Base-by-base conservation (phyloP, 495 filamentous ascomycete genomes). In the Hypomontagnella submonticulosa region DNA sequence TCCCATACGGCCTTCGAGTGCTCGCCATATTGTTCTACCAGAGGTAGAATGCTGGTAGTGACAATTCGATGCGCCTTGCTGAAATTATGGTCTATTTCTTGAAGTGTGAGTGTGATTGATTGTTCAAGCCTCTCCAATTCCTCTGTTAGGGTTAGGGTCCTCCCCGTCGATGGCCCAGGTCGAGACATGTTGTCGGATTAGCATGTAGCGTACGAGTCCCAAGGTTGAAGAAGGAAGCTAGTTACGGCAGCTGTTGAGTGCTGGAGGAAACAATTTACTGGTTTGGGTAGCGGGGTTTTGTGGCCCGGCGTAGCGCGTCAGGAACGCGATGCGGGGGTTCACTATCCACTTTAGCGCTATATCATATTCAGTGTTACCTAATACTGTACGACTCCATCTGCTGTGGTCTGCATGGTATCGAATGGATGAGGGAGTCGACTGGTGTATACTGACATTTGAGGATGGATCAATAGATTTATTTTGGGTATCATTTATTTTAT, bases 51-150 rank as follows among this genome's bases (percentile, higher is more conserved):
- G 63, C 89, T 96, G 0, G 90, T 89, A 8, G 95, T 98, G 36
- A 99, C 93, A 56, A 98, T 97, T 49, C 93, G 90, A 75, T 99
- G 95, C 16, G 95, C 93, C 71, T 91, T 91, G 77, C 91, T 97
- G 77, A 99, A 99, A 71, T 99, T 99, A 76, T 92, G 89, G 75
- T 99, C 95, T 78, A 99, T 99, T 79, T 99, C 95, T 88, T 99
- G 95, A 0, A 99, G 83, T 2, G 95, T 97, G 37, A 98, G 84
- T 11, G 95, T 99, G 71, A 99, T 98, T 34, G 90, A 93, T 73
- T 98, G 96, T 72, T 99, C 95, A 11, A 99, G 79, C 73, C 91
- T 97, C 81, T 99, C 95, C 16, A 99, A 83, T 80, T 99, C 95
- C 70, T 98, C 95, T 0, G 94, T 95, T 57, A 97, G 83, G 4